These are phyloP conservation scores for Heterotrichella gracilis DNA, from an alignment of 352 stramenopile species.

Conservation along the genomic window DNA sequence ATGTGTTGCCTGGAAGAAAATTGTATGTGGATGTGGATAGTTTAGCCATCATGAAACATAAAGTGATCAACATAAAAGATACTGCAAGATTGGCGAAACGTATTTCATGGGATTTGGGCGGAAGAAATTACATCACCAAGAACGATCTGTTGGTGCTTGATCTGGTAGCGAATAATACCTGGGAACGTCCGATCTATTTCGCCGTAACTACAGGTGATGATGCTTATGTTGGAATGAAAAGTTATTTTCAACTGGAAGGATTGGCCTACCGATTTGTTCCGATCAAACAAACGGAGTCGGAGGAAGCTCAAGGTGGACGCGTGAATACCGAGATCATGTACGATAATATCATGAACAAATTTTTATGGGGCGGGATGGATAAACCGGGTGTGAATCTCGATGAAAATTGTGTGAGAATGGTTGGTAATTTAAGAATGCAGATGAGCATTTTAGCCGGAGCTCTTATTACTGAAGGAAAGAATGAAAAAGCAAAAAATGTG, in stretches of 20 bases:
- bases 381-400: not conserved
- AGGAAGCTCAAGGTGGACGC: not conserved
- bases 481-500: slow-evolving; percentile 2
- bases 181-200: not conserved
- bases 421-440: not conserved
- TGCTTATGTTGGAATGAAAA: not conserved
- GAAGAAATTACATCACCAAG: not conserved
- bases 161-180: not conserved
- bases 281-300: not conserved
- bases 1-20: not conserved
- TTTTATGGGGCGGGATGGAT: not conserved
- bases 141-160: not conserved
- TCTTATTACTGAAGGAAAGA: not conserved
- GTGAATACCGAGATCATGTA: not conserved
- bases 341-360: slow-evolving; percentile 9
- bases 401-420: slow-evolving; percentile 5
- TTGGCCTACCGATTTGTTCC: not conserved
- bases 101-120: not conserved
- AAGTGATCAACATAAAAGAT: not conserved
- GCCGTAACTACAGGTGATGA: not conserved
- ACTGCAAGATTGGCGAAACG: not conserved
- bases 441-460: not conserved
- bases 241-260: not conserved
- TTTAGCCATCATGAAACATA: not conserved
- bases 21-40: not conserved